Evolutionary conservation across 2,329 filamentous ascomycete genomes (phyloP).

Genomic region (Purpureocillium lavendulum): DNA sequence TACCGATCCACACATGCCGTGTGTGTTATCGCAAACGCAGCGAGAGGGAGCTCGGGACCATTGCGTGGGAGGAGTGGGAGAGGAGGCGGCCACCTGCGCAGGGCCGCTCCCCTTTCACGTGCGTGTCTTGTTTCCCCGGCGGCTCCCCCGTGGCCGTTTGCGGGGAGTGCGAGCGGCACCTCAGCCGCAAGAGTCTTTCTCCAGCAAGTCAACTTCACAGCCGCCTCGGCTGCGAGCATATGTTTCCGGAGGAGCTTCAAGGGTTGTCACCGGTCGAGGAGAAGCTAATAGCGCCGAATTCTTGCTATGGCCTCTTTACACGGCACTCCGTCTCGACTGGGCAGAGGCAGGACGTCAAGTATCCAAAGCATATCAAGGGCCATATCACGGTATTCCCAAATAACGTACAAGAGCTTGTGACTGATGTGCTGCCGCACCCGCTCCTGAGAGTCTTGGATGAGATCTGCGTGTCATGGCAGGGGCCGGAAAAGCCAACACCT

Average conservation of each 20-base stretch:
- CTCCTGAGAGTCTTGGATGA: slow-evolving; percentile 6
- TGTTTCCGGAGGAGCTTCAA: slow-evolving; percentile 6
- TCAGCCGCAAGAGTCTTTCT: slow-evolving; percentile 1
- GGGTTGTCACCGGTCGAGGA: slow-evolving; percentile 2
- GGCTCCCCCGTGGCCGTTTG: slow-evolving; percentile 1
- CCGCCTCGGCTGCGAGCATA: slow-evolving; percentile 7
- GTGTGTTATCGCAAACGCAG: slow-evolving; percentile 5
- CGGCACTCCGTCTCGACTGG: not conserved
- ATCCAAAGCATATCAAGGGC: slow-evolving; percentile 8
- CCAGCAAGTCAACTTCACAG: not conserved
- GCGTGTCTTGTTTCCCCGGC: slow-evolving; percentile 1
- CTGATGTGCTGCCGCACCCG: slow-evolving; percentile 6
- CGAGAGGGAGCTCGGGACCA: slow-evolving; percentile 4
- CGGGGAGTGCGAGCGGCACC: slow-evolving; percentile 1
- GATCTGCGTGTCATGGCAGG: slow-evolving; percentile 6
- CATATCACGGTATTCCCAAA: slow-evolving; percentile 10
- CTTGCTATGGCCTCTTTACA: slow-evolving; percentile 3
- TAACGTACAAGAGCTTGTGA: slow-evolving; percentile 7
- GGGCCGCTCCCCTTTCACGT: slow-evolving; percentile 3
- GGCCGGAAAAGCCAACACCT: slow-evolving; percentile 4
- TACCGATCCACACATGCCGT: slow-evolving; percentile 5
- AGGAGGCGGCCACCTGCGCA: slow-evolving; percentile 2
- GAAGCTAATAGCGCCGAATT: slow-evolving; percentile 2
- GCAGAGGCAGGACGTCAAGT: not conserved
- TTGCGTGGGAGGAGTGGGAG: slow-evolving; percentile 4